Conservation (phyloP, 768 basidiomycete species). For the Collybia sordida region DNA sequence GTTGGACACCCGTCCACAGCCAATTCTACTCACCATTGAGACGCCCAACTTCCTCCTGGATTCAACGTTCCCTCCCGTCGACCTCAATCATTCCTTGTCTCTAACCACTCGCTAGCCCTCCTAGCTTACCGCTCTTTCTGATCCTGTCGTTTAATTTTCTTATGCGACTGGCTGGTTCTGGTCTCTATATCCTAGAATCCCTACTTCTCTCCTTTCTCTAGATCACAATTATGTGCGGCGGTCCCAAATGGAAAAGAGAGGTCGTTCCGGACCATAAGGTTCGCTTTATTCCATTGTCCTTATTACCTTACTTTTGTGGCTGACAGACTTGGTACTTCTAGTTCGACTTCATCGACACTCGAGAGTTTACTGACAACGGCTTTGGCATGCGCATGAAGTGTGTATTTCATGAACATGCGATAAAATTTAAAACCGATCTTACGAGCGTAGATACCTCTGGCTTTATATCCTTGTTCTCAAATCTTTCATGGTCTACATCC, state of each 20-base stretch:
- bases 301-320: slow-evolving; percentile 8
- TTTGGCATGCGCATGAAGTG: slow-evolving; percentile 87
- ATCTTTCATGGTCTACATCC: slow-evolving; percentile 93
- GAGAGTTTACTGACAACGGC: slow-evolving; percentile 88
- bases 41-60: slow-evolving; percentile 1
- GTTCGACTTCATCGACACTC: slow-evolving; percentile 97
- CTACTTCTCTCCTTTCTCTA: slow-evolving; percentile 15
- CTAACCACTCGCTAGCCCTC: slow-evolving; percentile 12
- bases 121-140: slow-evolving; percentile 24
- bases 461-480: slow-evolving; percentile 92
- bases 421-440: neutral
- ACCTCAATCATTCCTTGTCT: slow-evolving; percentile 3
- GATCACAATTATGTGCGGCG: slow-evolving; percentile 57
- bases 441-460: slow-evolving; percentile 75
- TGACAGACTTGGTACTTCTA: slow-evolving; percentile 31
- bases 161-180: slow-evolving; percentile 58
- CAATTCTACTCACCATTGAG: neutral
- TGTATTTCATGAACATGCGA: slow-evolving; percentile 18
- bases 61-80: slow-evolving; percentile 11
- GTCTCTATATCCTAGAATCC: slow-evolving; percentile 19
- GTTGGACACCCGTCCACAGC: slow-evolving; percentile 4
- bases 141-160: slow-evolving; percentile 15
- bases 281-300: slow-evolving; percentile 14
- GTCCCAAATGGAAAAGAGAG: slow-evolving; percentile 94
- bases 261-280: slow-evolving; percentile 98